Base-by-base conservation (phyloP, 345 rosid species). In the Aquilaria yunnanensis region DNA sequence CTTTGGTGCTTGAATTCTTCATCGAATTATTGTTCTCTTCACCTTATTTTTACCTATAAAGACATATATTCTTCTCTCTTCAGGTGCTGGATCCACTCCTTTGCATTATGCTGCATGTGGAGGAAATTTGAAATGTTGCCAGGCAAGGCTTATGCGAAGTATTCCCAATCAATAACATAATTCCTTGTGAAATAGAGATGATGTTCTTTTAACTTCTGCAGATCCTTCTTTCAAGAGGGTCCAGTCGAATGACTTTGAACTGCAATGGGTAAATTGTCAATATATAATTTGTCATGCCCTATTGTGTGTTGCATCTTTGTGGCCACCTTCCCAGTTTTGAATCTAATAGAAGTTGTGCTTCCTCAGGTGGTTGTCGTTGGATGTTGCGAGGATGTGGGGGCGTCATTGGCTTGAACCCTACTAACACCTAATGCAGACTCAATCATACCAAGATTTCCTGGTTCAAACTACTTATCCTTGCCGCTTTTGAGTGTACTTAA, bases 61-160 rank as follows among this genome's bases (percentile, higher is more conserved):
- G 62, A 52, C 53, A n/a, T n/a, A n/a, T n/a, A 13, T 62, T 45
- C 73, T 16, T 30, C 12, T 63, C 32, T 48, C 49, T 74, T 32
- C 65, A 94, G 99, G 99, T 71, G 97, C 99, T 9, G 99, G 97
- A 70, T 90, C 97, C 80, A 88, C 96, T 55, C 96, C 99, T 61
- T 82, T 94, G 79, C 99, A 94, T 48, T 94, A 86, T 65, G 96
- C 99, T 47, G 99, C 97, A 61, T 90, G 99, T 71, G 97, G 99
- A 65, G 97, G 99, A 58, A 88, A 88, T 72, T 80, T 90, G 49
- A 90, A 94, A 66, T 88, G 99, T 71, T 94, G 97, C 75, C 97
- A 94, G 90, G 97, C 78, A 82, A 81, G 78, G 78, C 66, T 46
- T 51, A 9, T 56, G 55, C 48, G 1, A 57, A 10, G 49, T 48